Base-by-base conservation (phyloP, 257 asterid genomes). In the Forsythia suspensa region DNA sequence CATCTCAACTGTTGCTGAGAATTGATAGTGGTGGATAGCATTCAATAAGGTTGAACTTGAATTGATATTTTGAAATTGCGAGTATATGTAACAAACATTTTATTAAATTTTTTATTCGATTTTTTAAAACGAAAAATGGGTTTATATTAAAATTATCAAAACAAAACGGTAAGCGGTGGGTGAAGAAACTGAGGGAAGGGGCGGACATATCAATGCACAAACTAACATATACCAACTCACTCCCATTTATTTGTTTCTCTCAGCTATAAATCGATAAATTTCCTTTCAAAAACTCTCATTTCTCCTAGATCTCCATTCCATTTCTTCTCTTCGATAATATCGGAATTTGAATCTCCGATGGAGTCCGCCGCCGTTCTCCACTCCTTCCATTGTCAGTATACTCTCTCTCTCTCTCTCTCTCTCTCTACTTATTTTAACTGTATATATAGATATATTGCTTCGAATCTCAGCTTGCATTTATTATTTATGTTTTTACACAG, bases 321-420 rank as follows among this genome's bases (percentile, higher is more conserved):
- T 63, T 83, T 46, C 80, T 85, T 86, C 85, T 81, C 73, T 82
- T 76, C 77, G 76, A 69, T 77, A 69, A 20, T 13, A 75, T 78
- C 73, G 76, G 51, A 20, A 44, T 39, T 82, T 42, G 9, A 57
- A 79, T 71, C 80, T 74, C 86, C 44, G 7, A 93, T 93, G 98
- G 96, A 91, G 77, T 89, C 97, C 82, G 88, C 91, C 75, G 90
- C 90, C 46, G 92, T 83, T 88, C 91, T 88, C 86, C 94, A 96
- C 84, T 84, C 90, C 78, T 85, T 90, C 80, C 87, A 87, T n/a
- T 83, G 98, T 92, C 1, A 84, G 84, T 74, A 7, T 75, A 51
- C 57, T 74, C 46, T 48, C 76, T 78, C 68, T 82, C 61, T 13
- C 75, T 75, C 82, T 74, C 18, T 75, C 3, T 61, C 67, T 63